phyloP scores from a whole-genome alignment of 176 grass and related monocot species.

The Carex littledalei region DNA sequence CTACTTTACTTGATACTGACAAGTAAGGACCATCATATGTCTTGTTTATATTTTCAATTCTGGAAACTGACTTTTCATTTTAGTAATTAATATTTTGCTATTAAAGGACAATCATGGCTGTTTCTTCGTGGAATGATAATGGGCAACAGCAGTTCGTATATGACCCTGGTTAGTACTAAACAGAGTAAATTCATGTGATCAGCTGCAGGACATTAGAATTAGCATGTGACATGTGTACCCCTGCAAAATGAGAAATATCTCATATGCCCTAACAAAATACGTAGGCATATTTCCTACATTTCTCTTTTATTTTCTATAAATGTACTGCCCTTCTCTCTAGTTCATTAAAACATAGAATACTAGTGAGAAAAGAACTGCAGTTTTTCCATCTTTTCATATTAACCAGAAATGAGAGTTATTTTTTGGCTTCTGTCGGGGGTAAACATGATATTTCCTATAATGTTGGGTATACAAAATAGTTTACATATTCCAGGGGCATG shows the following conservation, averaged over 20 bases:
- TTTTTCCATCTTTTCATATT: not conserved
- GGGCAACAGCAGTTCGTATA: conserved; percentile 89
- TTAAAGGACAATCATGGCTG: conserved; percentile 89
- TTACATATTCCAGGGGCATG: not conserved
- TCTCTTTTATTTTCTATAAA: not conserved
- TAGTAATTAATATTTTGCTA: conserved; percentile 8
- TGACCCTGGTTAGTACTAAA: conserved; percentile 67
- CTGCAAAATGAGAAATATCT: not conserved
- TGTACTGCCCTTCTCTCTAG: not conserved
- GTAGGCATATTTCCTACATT: not conserved
- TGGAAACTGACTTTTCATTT: conserved; percentile 2
- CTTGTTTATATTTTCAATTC: not conserved
- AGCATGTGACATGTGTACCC: not conserved
- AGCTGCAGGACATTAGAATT: not conserved
- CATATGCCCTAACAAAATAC: not conserved
- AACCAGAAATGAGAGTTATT: not conserved
- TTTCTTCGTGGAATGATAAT: conserved; percentile 99
- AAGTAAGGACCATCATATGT: conserved; percentile 48
- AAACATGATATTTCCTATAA: not conserved
- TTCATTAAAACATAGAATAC: not conserved
- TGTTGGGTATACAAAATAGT: not conserved
- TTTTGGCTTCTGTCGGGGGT: not conserved
- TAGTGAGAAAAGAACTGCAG: not conserved
- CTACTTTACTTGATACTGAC: conserved; percentile 82
- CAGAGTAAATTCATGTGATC: conserved; percentile 6